A percentile compares a stretch with the other conserved stretches of the same genome.
These are phyloP conservation scores for Poterioochromonas sp. DNA, from an alignment of 352 stramenopile species.

Conservation along the genomic window DNA sequence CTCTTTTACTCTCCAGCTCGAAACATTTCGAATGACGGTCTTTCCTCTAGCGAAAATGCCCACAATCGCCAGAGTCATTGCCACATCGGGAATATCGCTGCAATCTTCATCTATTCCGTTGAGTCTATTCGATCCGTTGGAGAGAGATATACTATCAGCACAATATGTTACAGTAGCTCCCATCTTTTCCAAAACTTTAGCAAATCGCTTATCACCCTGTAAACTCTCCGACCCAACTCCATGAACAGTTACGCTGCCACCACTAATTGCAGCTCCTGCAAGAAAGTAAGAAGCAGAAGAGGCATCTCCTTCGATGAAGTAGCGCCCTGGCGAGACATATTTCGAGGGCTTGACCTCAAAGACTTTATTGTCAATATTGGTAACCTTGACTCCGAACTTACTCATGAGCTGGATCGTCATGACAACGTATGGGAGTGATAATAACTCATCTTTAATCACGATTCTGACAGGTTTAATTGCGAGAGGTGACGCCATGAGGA, in stretches of 20 bases:
- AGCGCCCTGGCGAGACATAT: conserved; percentile 56
- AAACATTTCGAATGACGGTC: conserved; percentile 88
- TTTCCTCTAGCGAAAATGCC: conserved; percentile 85
- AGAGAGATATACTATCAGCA: conserved; percentile 59
- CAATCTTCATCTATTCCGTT: conserved; percentile 87
- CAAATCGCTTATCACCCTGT: conserved; percentile 82
- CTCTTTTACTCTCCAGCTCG: conserved; percentile 96
- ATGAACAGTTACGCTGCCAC: conserved; percentile 79
- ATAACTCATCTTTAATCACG: conserved; percentile 88
- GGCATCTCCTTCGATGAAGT: conserved; percentile 86
- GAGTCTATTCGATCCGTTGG: neutral
- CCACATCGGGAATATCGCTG: conserved; percentile 91
- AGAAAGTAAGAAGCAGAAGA: conserved; percentile 92
- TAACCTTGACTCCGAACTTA: conserved; percentile 83
- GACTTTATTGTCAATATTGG: conserved; percentile 68
- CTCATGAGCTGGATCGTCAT: conserved; percentile 96
- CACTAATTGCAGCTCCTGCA: conserved; percentile 87
- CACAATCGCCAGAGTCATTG: conserved; percentile 91
- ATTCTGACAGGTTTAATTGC: conserved; percentile 75
- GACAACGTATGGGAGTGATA: conserved; percentile 90
- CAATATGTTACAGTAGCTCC: conserved; percentile 62
- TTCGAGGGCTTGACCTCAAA: conserved; percentile 55
- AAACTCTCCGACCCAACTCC: conserved; percentile 83
- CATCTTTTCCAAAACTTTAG: conserved; percentile 72
- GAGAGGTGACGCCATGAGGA: conserved; percentile 87